Evolutionary conservation across 2,329 filamentous ascomycete species (phyloP).

Genomic region (Cordyceps farinosa): DNA sequence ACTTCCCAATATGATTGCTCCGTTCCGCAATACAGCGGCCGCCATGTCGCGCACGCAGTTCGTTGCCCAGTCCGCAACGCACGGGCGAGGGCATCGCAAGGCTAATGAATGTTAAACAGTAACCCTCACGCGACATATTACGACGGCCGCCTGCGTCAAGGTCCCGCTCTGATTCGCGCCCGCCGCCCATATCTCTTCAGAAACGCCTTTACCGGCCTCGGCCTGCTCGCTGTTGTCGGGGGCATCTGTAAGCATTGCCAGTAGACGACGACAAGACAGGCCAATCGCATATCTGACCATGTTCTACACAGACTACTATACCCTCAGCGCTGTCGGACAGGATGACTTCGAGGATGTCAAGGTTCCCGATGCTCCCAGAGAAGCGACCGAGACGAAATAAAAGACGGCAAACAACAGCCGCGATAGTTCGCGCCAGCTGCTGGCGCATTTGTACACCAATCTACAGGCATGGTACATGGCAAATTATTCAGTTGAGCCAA

Average conservation of each 20-base stretch:
- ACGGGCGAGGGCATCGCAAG: not conserved
- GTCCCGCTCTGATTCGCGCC: slow-evolving; percentile 84
- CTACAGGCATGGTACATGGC: not conserved
- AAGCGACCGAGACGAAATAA: slow-evolving; percentile 39
- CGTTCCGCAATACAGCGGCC: slow-evolving; percentile 3
- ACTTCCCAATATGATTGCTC: not conserved
- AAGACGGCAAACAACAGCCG: not conserved
- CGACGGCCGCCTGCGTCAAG: slow-evolving; percentile 79
- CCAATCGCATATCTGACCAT: slow-evolving; percentile 20
- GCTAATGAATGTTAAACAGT: slow-evolving; percentile 30
- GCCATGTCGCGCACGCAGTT: slow-evolving; percentile 16
- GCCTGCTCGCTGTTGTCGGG: slow-evolving; percentile 70
- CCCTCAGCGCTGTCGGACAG: slow-evolving; percentile 82
- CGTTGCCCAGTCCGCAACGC: not conserved
- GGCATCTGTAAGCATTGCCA: slow-evolving; percentile 70
- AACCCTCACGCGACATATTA: slow-evolving; percentile 71
- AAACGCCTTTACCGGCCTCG: slow-evolving; percentile 79
- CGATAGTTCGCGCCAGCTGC: not conserved
- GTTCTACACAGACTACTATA: slow-evolving; percentile 50
- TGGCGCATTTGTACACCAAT: not conserved
- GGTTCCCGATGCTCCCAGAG: slow-evolving; percentile 69
- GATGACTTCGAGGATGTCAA: slow-evolving; percentile 96
- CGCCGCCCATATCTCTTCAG: slow-evolving; percentile 88
- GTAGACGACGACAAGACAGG: not conserved
- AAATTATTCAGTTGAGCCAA: not conserved